A percentile compares a stretch with the other conserved stretches of the same genome.
These are phyloP conservation scores for Intubia oerlemansii DNA, from an alignment of 2,329 filamentous ascomycete species.

Conservation along the genomic window DNA sequence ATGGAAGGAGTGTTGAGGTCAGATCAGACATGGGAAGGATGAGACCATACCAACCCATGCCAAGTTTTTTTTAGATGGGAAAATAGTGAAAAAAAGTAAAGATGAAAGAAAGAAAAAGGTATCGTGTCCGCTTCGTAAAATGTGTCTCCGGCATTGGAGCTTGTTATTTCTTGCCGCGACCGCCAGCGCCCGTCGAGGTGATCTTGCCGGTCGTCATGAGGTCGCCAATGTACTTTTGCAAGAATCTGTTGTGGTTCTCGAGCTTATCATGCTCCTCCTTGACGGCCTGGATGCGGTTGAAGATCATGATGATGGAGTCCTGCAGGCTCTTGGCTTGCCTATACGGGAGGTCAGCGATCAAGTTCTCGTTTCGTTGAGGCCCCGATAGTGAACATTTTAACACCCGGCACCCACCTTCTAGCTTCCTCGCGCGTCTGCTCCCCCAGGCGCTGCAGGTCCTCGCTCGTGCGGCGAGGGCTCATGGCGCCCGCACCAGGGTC, in stretches of 20 bases:
- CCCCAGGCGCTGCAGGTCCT: slow-evolving; percentile 74
- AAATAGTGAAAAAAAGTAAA: neutral
- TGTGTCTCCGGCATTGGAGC: too few relatives aligned
- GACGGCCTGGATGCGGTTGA: slow-evolving; percentile 86
- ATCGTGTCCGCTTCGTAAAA: too few relatives aligned
- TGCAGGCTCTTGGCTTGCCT: slow-evolving; percentile 74
- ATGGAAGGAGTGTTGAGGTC: too few relatives aligned
- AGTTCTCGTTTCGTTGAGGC: neutral
- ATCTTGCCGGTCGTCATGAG: slow-evolving; percentile 74
- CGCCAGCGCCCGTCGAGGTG: slow-evolving; percentile 27
- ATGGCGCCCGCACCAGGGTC: slow-evolving; percentile 88
- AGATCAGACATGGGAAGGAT: too few relatives aligned
- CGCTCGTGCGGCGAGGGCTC: slow-evolving; percentile 79
- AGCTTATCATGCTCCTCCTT: slow-evolving; percentile 91
- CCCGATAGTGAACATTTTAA: too few relatives aligned
- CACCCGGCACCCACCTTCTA: slow-evolving; percentile 26
- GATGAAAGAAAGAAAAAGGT: neutral
- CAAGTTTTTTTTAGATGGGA: neutral
- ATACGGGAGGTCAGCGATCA: neutral
- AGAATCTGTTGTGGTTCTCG: slow-evolving; percentile 87
- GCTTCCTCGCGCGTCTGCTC: slow-evolving; percentile 55
- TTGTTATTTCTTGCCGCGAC: neutral
- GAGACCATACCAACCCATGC: too few relatives aligned
- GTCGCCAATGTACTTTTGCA: slow-evolving; percentile 95
- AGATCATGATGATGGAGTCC: slow-evolving; percentile 70